These are phyloP conservation scores for Angomonas ambiguus DNA, from an alignment of 208 protist species.

Conservation along the genomic window DNA sequence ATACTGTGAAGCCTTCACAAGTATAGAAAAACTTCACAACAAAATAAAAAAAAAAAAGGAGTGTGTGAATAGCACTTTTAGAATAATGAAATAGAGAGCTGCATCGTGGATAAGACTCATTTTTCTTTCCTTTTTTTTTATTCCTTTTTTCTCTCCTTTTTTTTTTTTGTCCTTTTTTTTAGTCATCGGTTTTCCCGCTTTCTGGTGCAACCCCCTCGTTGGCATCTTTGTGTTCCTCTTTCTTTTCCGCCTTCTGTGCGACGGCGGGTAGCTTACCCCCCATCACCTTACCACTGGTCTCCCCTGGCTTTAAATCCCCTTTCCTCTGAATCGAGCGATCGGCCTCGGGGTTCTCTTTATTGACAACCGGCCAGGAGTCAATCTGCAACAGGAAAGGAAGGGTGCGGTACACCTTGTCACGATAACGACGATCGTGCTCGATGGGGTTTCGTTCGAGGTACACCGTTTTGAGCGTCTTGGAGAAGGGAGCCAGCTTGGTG, in stretches of 20 bases:
- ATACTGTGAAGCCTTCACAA: no score
- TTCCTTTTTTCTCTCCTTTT: no score
- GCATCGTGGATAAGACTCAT: no score
- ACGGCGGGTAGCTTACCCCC: not conserved
- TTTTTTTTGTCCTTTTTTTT: no score
- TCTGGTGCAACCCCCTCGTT: no score
- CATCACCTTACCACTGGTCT: no score
- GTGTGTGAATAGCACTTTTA: not conserved
- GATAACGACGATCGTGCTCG: constrained; percentile 84
- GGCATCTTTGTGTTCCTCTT: no score
- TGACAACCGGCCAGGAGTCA: constrained; percentile 86
- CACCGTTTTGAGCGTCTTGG: constrained; percentile 67
- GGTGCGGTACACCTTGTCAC: constrained; percentile 81
- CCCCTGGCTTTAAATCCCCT: not conserved
- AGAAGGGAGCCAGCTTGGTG: constrained; percentile 57
- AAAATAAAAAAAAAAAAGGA: constrained; percentile 2
- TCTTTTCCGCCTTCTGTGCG: not conserved
- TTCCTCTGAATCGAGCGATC: constrained; percentile 65
- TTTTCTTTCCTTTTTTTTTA: no score
- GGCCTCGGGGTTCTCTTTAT: constrained; percentile 76
- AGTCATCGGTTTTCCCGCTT: no score
- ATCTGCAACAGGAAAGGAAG: constrained; percentile 84
- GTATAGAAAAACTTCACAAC: not conserved
- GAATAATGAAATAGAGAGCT: no score
- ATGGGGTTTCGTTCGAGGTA: constrained; percentile 90